Evolutionary conservation across 352 stramenopile genomes (phyloP), one percentile per base, ranked within the genome.

Genomic region (Pythium periplocum): DNA sequence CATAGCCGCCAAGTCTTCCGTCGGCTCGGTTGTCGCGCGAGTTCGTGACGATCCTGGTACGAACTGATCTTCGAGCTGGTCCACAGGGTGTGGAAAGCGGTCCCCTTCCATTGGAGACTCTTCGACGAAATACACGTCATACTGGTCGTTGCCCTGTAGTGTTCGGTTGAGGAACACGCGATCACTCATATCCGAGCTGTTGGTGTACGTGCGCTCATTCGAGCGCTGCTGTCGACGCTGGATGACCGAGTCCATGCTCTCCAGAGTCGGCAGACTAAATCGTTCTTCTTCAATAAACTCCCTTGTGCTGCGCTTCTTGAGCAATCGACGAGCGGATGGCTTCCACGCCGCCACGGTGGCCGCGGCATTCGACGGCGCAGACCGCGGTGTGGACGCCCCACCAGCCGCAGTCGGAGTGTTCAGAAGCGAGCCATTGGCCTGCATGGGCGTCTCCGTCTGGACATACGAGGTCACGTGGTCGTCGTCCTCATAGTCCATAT

Each of bases 271-370:
- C 1, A 86, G 45, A 64, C 72, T 82, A 57, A 51, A 82, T 4
- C 75, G 70, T 8, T 83, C 68, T 11, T 86, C 75, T 35, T 80
- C 66, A 41, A 81, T 81, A 33, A 76, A 65, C 7, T 82, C 71
- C 38, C 65, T 57, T 52, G 72, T 74, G 42, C 66, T 78, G 3
- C 54, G 63, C 43, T 74, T 68, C 58, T 76, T 71, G 37, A 54
- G 64, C 5, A 78, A 45, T 42, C 38, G 38, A 42, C 38, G 38
- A 12, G 38, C 38, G 12, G 38, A 8, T 42, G 38, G 38, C 38
- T 42, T 8, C 38, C 7, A 42, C 7, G 38, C 38, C 12, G 38
- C 38, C 7, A 42, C 38, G 38, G 38, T 12, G 12, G 7, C 38
- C 38, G 12, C 38, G 38, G 38, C 7, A 12, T 12, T 12, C 38